Evolutionary conservation across 2,329 filamentous ascomycete genomes (phyloP).

Genomic region (Exophiala mesophila): DNA sequence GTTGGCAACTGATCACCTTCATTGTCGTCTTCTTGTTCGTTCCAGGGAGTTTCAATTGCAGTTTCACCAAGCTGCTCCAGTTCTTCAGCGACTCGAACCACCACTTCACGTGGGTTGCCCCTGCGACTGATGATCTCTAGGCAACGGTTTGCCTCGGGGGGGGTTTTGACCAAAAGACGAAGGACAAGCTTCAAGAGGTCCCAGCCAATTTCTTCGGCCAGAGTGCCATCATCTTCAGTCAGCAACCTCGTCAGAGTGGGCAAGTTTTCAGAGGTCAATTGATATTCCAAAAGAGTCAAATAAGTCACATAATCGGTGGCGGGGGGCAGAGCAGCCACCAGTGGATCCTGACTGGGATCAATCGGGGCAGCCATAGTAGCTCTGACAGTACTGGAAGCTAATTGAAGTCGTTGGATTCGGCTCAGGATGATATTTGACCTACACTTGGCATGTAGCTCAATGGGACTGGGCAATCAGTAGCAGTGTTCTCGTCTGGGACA

Average conservation of each 20-base stretch:
- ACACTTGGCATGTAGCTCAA: too few species aligned
- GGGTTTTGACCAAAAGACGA: constrained; percentile 50
- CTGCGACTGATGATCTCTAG: constrained; percentile 57
- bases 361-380: constrained; percentile 13
- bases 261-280: constrained; percentile 54
- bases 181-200: constrained; percentile 59
- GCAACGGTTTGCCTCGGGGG: constrained; percentile 47
- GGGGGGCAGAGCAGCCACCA: constrained; percentile 56
- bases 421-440: constrained; percentile 1
- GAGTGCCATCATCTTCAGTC: constrained; percentile 56
- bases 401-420: background rate
- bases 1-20: constrained; percentile 22
- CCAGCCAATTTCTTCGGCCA: constrained; percentile 63
- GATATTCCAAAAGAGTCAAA: constrained; percentile 60
- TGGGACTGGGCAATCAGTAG: too few species aligned
- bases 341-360: constrained; percentile 34
- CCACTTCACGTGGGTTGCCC: constrained; percentile 61
- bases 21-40: constrained; percentile 37
- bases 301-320: constrained; percentile 63
- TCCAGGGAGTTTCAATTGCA: constrained; percentile 32
- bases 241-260: constrained; percentile 55
- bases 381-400: background rate
- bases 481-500: too few species aligned
- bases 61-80: constrained; percentile 52
- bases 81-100: constrained; percentile 59